A percentile compares a stretch with the other conserved stretches of the same genome.
Conservation (phyloP, 2,329 filamentous ascomycete species). For the Cytospora leucostoma region DNA sequence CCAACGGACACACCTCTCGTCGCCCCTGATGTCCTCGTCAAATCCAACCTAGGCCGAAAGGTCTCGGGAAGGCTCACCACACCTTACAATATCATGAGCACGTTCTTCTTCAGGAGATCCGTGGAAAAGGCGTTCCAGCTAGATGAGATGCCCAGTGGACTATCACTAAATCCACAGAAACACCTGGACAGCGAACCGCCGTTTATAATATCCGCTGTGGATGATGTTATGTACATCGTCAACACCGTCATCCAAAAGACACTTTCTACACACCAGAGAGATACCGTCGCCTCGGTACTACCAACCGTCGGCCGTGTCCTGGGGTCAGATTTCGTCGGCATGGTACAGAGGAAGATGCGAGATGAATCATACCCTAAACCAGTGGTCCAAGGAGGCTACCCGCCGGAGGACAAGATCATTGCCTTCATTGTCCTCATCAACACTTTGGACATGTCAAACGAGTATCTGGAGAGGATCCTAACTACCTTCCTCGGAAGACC, state of each 20-base stretch:
- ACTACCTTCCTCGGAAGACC: conserved; percentile 59
- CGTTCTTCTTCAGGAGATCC: conserved; percentile 93
- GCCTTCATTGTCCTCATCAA: conserved; percentile 93
- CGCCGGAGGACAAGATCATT: conserved; percentile 85
- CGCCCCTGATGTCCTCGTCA: conserved; percentile 72
- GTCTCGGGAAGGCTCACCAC: conserved; percentile 70
- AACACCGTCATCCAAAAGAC: conserved; percentile 87
- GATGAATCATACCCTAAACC: conserved; percentile 91
- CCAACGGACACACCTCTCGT: conserved; percentile 59
- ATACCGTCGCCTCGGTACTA: conserved; percentile 75
- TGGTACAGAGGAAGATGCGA: conserved; percentile 97
- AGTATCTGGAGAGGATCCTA: conserved; percentile 89
- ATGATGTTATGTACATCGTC: conserved; percentile 99
- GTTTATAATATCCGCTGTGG: conserved; percentile 91
- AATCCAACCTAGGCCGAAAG: conserved; percentile 80
- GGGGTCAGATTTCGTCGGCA: conserved; percentile 87
- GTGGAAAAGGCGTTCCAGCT: conserved; percentile 98
- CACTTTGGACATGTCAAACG: conserved; percentile 87
- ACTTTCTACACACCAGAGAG: conserved; percentile 79
- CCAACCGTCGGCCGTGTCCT: conserved; percentile 79
- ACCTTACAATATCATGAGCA: conserved; percentile 90
- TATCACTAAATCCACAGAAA: conserved; percentile 74
- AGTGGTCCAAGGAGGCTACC: conserved; percentile 74
- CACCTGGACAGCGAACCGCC: conserved; percentile 77
- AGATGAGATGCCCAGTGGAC: conserved; percentile 79